Base-by-base conservation (phyloP, 345 rosid genomes). In the Kandelia obovata region DNA sequence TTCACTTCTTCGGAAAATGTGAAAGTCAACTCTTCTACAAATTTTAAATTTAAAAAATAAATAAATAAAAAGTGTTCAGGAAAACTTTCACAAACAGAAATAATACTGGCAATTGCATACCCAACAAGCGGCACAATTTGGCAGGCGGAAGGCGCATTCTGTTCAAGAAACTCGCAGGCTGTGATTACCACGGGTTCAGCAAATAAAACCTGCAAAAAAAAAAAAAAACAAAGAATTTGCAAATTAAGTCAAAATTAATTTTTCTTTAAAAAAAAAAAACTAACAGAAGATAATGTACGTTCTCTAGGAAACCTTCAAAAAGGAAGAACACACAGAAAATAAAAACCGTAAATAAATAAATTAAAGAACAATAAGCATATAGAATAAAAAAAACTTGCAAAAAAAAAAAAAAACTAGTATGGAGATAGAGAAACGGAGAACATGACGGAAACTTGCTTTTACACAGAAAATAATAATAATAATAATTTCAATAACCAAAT, bases 91-190 rank as follows among this genome's bases (percentile, higher is more conserved):
- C 37, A 34, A 26, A 9, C 16, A 8, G 11, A 9, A 56, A 56
- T 10, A 25, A 28, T 27, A 30, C 3, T 37, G 47, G 6, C 30
- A 23, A 61, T 31, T 65, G 70, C 86, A 64, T 86, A 95, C 99
- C 99, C 99, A 35, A 87, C 83, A 71, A 95, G 85, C 4, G 92
- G 75, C 58, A 87, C 88, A 15, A 88, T 86, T 78, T 94, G 98
- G 46, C 92, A 87, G 19, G 89, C 77, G 1, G 98, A 94, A 17
- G 96, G 70, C 6, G 90, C 92, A 62, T 87, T 92, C 87, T 87
- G 98, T 75, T 94, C 98, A 49, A 94, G 89, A 61, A 94, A 87
- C 77, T 94, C 98, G 58, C 99, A 92, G 30, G 97, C 99, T 31
- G 96, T 86, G 70, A 95, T 85, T 62, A 92, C 88, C 31, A 95